Evolutionary conservation across 2,329 filamentous ascomycete species (phyloP).

Genomic region (Tolypocladium nubicola): DNA sequence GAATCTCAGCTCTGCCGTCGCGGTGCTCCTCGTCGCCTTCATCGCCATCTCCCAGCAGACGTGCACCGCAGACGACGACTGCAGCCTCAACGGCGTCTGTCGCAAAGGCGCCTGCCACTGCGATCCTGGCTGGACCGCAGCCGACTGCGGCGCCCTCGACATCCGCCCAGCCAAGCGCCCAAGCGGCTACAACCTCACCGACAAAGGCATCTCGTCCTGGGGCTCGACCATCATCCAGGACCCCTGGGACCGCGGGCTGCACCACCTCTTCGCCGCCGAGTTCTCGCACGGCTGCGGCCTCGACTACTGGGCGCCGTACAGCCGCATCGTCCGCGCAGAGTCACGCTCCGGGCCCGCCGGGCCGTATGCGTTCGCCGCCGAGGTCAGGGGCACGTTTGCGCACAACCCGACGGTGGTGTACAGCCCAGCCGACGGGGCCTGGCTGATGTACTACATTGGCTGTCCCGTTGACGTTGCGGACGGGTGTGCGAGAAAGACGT

Average conservation of each 20-base stretch:
- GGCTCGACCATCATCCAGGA: constrained; percentile 26
- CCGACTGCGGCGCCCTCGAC: not conserved
- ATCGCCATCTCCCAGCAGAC: constrained; percentile 2
- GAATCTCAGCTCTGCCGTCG: not conserved
- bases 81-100: constrained; percentile 15
- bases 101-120: not conserved
- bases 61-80: constrained; percentile 11
- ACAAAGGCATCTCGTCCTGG: constrained; percentile 33
- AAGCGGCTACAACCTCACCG: constrained; percentile 36
- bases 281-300: constrained; percentile 35
- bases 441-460: not conserved
- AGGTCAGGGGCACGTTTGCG: not conserved
- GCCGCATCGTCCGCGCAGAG: constrained; percentile 22
- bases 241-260: constrained; percentile 31
- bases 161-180: constrained; percentile 9
- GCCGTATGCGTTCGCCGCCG: not conserved
- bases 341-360: constrained; percentile 14
- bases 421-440: not conserved
- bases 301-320: constrained; percentile 24
- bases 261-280: constrained; percentile 33
- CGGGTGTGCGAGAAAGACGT: constrained; percentile 4
- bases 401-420: not conserved
- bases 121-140: not conserved
- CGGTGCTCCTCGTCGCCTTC: not conserved
- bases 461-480: constrained; percentile 18